Evolutionary conservation across 2,329 filamentous ascomycete species (phyloP), one percentile per base, ranked within the genome.

Genomic region (Aspergillus sp.): DNA sequence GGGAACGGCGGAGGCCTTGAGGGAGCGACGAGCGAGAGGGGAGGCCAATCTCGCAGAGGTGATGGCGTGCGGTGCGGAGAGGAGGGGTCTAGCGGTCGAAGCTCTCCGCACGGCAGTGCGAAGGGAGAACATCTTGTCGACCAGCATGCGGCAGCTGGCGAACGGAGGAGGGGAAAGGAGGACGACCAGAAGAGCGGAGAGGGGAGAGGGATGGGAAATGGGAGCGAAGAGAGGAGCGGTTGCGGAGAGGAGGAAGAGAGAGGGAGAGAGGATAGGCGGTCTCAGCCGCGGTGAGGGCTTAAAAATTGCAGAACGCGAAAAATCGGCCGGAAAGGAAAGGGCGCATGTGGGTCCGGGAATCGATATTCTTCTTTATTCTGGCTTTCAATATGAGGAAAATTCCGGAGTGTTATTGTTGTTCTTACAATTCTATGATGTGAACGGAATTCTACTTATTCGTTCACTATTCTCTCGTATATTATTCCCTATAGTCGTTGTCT

Each of bases 61-160:
- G 52, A 67, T 60, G 44, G 66, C 60, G 56, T 64, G 64, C 55
- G 68, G 65, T 68, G 70, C 66, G 65, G 71, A 71, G 68, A 71
- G 63, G 63, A 72, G 64, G 62, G 71, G 69, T 60, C 70, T 71
- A 56, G 56, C 61, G 60, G 67, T 62, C 56, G 68, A 69, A 69
- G 72, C 71, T 72, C 72, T 74, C 69, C 72, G 71, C 71, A 73
- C 70, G 62, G 72, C 69, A 61, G 69, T 68, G 65, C 69, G 71
- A 68, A 72, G 66, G 61, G 71, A 72, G 61, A 75, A 60, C 71
- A 74, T 74, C 58, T 63, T 73, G 65, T 59, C 63, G 64, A 65
- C 66, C 63, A 70, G 63, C 70, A 73, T 73, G 68, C 69, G 70
- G 70, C 68, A 72, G 67, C 69, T 70, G 50, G 61, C 51, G 48